phyloP scores from a whole-genome alignment of 2,329 filamentous ascomycete species.

The Pyrenophora tritici-repentis region DNA sequence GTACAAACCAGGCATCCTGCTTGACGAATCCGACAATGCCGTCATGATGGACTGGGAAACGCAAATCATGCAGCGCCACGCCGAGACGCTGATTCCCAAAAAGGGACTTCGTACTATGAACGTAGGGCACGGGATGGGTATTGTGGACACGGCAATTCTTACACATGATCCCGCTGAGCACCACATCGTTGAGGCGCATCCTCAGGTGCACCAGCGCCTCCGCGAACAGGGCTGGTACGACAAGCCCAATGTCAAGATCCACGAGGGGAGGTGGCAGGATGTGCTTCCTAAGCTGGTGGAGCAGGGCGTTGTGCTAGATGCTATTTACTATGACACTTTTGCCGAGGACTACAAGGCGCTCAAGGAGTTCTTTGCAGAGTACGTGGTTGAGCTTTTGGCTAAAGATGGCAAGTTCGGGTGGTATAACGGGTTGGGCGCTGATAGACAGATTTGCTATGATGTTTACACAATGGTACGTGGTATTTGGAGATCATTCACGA shows the following conservation, averaged over 20 bases:
- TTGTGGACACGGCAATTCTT: conserved; percentile 78
- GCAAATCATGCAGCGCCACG: conserved; percentile 80
- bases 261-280: conserved; percentile 81
- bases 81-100: conserved; percentile 67
- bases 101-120: conserved; percentile 75
- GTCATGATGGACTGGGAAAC: conserved; percentile 96
- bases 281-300: conserved; percentile 71
- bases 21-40: conserved; percentile 77
- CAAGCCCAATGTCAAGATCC: conserved; percentile 62
- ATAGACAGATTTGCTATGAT: conserved; percentile 48
- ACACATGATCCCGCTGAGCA: conserved; percentile 69
- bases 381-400: conserved; percentile 42
- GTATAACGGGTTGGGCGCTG: conserved; percentile 47
- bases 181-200: conserved; percentile 87
- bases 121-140: conserved; percentile 90
- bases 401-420: conserved; percentile 44
- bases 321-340: conserved; percentile 56
- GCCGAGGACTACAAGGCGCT: conserved; percentile 46
- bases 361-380: conserved; percentile 46
- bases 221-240: conserved; percentile 71
- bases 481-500: too few species aligned
- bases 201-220: conserved; percentile 72
- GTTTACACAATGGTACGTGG: conserved; percentile 45
- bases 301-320: conserved; percentile 74
- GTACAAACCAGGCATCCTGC: conserved; percentile 54